Percentiles rank a stretch among this genome's conserved stretches.
Evolutionary conservation across 2,329 filamentous ascomycete species (phyloP).

Genomic region (Cadophora sp.): DNA sequence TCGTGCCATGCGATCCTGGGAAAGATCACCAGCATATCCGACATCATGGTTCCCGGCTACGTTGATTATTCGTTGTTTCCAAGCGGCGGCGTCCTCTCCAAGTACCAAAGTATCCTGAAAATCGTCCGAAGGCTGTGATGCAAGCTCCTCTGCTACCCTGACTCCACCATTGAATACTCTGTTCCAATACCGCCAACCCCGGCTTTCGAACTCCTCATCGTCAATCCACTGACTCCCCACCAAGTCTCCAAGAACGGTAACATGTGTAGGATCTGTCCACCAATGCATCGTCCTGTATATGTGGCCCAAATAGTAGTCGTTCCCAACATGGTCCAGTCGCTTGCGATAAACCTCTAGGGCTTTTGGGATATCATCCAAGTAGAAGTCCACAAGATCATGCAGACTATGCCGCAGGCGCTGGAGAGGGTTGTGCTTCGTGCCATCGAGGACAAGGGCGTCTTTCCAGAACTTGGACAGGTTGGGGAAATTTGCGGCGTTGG

Average conservation of each 20-base stretch:
- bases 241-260: constrained; percentile 88
- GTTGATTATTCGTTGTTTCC: constrained; percentile 83
- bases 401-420: constrained; percentile 58
- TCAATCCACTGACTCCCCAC: constrained; percentile 95
- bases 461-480: constrained; percentile 53
- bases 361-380: constrained; percentile 71
- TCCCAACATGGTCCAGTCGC: constrained; percentile 85
- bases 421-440: constrained; percentile 56
- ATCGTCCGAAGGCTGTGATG: constrained; percentile 53
- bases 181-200: constrained; percentile 80
- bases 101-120: constrained; percentile 44
- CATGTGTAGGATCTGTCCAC: constrained; percentile 86
- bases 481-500: constrained; percentile 59
- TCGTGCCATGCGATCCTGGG: constrained; percentile 72
- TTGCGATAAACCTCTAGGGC: constrained; percentile 75
- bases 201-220: constrained; percentile 79
- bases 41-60: constrained; percentile 96
- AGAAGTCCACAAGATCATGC: constrained; percentile 67
- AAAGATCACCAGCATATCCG: constrained; percentile 93
- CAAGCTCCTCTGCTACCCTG: constrained; percentile 65
- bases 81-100: constrained; percentile 57
- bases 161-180: constrained; percentile 75
- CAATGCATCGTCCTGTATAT: constrained; percentile 85
- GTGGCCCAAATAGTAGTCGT: constrained; percentile 93
- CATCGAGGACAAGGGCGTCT: constrained; percentile 40